Evolutionary conservation across 1,139 yeast genomes (phyloP), one percentile per base, ranked within the genome.

Genomic region (Geotrichum siamense): DNA sequence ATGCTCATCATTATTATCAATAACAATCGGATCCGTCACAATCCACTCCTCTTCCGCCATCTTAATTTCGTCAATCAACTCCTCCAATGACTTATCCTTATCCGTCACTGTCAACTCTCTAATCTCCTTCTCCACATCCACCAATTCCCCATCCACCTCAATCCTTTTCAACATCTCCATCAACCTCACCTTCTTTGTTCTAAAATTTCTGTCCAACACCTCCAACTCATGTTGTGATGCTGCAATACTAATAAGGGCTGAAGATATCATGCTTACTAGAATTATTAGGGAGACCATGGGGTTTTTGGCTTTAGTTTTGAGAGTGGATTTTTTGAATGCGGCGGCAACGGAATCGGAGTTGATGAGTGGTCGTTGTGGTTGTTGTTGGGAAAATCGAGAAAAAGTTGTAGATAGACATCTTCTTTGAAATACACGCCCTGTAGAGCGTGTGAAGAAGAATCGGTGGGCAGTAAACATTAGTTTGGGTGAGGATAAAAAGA

Each of bases 31-130:
- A 9, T 22, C 32, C 3, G 49, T 39, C 17, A 37, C 40, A 32
- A 47, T 47, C 50, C 50, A 47, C 29, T 42, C 48, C n/a, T 37
- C 40, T 32, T 47, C 50, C 2, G 48, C 48, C 29, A 27, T 12
- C 15, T 44, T 44, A 21, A 47, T 47, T 15, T 43, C 48, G 2
- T 31, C 29, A 27, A 47, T 36, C 26, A 47, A 28, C 26, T 47
- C 50, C 10, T 41, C 50, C 10, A 47, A 26, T 2, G 48, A 26
- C 23, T 32, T 41, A 36, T 47, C 50, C 8, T 38, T 25, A 15
- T 47, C 50, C 19, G 42, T 41, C 2, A 25, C 31, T 8, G 34
- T 29, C 15, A 47, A 28, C 19, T 31, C 36, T 5, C 35, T 37
- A 10, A 44, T 31, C 13, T 39, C 45, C 9, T 25, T 27, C 15